Evolutionary conservation across 495 filamentous ascomycete species (phyloP).

Genomic region (Darksidea phi): DNA sequence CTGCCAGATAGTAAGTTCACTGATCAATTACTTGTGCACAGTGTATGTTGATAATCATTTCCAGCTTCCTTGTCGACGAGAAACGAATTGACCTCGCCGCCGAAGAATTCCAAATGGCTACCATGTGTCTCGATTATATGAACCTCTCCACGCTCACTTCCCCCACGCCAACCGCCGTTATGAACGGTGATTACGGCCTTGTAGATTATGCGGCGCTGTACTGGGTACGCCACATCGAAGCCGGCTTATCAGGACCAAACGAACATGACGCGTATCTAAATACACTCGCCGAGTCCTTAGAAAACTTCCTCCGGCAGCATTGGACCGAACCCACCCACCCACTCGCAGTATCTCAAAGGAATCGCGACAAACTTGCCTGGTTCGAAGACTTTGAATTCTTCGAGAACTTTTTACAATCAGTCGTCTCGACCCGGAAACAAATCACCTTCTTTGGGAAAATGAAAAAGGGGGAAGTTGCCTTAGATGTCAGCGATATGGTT

Average conservation of each 20-base stretch:
- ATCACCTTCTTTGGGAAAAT: background rate
- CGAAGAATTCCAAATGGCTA: conserved; percentile 15
- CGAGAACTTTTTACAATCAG: background rate
- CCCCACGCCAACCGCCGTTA: background rate
- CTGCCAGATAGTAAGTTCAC: background rate
- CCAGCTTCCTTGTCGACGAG: background rate
- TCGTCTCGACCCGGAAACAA: background rate
- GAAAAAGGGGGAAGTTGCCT: background rate
- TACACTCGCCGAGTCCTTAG: background rate
- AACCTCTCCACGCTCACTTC: conserved; percentile 1
- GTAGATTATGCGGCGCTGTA: background rate
- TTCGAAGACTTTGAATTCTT: background rate
- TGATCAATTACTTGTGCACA: background rate
- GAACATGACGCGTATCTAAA: background rate
- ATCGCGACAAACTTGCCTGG: background rate
- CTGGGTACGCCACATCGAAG: background rate
- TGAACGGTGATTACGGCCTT: background rate
- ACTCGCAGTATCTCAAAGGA: background rate
- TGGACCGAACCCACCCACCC: background rate
- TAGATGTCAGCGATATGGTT: background rate
- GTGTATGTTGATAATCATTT: background rate
- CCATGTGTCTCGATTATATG: conserved; percentile 14
- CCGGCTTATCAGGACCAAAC: background rate
- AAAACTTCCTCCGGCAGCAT: background rate
- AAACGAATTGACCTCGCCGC: background rate